Percentiles rank a stretch among this genome's conserved stretches.
phyloP scores from a whole-genome alignment of 352 stramenopile genomes.

The Phytophthora pseudosyringae region DNA sequence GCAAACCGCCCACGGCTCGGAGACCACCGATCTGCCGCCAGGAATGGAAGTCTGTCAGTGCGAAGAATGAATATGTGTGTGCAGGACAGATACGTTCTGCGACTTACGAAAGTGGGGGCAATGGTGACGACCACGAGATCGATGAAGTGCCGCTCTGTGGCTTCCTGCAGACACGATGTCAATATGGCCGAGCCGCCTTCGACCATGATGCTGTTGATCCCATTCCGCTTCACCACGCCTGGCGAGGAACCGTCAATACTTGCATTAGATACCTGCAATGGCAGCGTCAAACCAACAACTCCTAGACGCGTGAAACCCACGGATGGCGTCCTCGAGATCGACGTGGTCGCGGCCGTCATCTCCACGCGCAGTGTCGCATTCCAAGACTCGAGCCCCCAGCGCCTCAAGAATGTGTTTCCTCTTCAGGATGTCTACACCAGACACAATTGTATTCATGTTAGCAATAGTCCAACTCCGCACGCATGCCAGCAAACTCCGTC shows the following conservation, averaged over 20 bases:
- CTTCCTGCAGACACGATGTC: slow-evolving; percentile 64
- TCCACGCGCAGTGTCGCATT: slow-evolving; percentile 35
- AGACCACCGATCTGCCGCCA: slow-evolving; percentile 63
- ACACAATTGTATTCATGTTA: slow-evolving; percentile 11
- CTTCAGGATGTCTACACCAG: slow-evolving; percentile 39
- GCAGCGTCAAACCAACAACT: not conserved
- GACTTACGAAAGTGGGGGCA: slow-evolving; percentile 77
- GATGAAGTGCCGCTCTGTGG: slow-evolving; percentile 49
- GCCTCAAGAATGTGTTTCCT: slow-evolving; percentile 49
- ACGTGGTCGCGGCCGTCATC: slow-evolving; percentile 40
- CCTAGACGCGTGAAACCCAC: slow-evolving; percentile 37
- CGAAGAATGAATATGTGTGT: not conserved
- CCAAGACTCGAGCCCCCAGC: slow-evolving; percentile 52
- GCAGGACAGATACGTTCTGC: too few relatives aligned
- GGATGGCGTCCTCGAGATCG: slow-evolving; percentile 64
- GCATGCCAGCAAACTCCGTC: not conserved
- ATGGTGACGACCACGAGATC: slow-evolving; percentile 81
- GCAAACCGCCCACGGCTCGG: slow-evolving; percentile 43
- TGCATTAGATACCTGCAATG: not conserved
- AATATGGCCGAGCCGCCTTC: slow-evolving; percentile 84
- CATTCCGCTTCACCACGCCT: slow-evolving; percentile 48
- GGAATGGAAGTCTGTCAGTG: slow-evolving; percentile 4
- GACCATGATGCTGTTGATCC: slow-evolving; percentile 78
- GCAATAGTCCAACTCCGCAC: not conserved
- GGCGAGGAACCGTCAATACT: not conserved